Evolutionary conservation across 768 basidiomycete genomes (phyloP), one percentile per base, ranked within the genome.

Genomic region (Tylopilus rubrobrunneus): DNA sequence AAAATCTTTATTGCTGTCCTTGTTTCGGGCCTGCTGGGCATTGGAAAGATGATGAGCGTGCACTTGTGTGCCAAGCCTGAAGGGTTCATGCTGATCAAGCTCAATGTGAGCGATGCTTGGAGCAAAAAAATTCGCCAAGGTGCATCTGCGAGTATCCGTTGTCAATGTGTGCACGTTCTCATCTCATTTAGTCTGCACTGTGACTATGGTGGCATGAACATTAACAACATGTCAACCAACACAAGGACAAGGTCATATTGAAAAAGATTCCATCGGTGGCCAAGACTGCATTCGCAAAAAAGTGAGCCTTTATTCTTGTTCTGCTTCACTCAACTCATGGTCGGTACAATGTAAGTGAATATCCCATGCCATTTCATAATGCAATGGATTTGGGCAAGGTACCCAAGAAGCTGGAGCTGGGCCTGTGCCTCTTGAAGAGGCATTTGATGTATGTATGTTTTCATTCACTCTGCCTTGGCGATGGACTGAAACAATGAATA

Each of bases 101-200:
- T 98, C 53, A 99, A 99, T 64, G 97, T 97, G 2, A 96, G 93
- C 70, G 97, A 98, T 62, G 79, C 89, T 2, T 76, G 97, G 55
- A 98, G 93, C 68, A 98, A 98, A 78, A 97, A 96, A 71, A n/a
- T 82, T 99, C 36, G 86, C 98, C 23, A 95, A 98, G 82, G 93
- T 91, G 12, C 2, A 37, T 27, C 6, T 37, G 6, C 14, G 6
- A 39, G 37, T 9, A 8, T n/a, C n/a, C 15, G 17, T 7, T 3
- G 29, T 19, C 37, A n/a, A 19, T 5, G 37, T 17, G 17, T 12
- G 37, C 17, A n/a, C n/a, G 37, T 37, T 2, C 27, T 46, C 21
- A 58, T 1, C 23, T 23, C 27, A 9, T 31, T 29, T 52, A 34
- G 28, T 36, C 2, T 40, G 14, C 56, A 96, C 14, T 12, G n/a